Evolutionary conservation across 2,329 filamentous ascomycete species (phyloP).

Genomic region (Hypomyces perniciosus): DNA sequence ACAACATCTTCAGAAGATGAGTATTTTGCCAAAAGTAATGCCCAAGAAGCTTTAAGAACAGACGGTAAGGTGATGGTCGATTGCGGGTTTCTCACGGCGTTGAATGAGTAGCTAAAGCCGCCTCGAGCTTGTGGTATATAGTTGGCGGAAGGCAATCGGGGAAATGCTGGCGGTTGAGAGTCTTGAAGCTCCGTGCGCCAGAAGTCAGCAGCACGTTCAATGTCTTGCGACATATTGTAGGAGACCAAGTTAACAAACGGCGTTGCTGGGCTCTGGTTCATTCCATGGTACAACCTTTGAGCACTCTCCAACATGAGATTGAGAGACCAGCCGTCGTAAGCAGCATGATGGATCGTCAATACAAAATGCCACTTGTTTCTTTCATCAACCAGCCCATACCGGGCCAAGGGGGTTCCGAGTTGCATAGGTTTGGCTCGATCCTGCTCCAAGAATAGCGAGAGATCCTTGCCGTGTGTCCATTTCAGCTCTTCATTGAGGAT

Average conservation of each 20-base stretch:
- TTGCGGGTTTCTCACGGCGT: background rate
- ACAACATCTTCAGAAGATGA: slow-evolving; percentile 1
- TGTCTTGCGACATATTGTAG: no score
- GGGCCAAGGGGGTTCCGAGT: slow-evolving; percentile 3
- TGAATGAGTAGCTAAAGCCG: background rate
- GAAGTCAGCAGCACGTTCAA: background rate
- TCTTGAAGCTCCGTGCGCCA: slow-evolving; percentile 4
- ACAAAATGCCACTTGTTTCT: background rate
- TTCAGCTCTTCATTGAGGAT: background rate
- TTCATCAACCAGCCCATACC: background rate
- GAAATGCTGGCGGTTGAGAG: background rate
- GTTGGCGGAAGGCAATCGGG: background rate
- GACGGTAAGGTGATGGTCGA: slow-evolving; percentile 1
- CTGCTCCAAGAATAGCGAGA: background rate
- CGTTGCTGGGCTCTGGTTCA: background rate
- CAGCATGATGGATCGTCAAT: slow-evolving; percentile 8
- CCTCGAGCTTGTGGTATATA: slow-evolving; percentile 2
- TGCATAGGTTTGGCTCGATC: slow-evolving; percentile 8
- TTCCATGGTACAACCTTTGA: background rate
- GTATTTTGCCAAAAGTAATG: slow-evolving; percentile 5
- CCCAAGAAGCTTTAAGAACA: slow-evolving; percentile 3
- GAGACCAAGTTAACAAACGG: slow-evolving; percentile 4
- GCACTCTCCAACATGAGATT: slow-evolving; percentile 4
- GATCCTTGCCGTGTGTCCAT: no score
- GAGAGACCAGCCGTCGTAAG: slow-evolving; percentile 4